Evolutionary conservation across 2,329 filamentous ascomycete species (phyloP), one percentile per base, ranked within the genome.

Genomic region (Plenodomus tracheiphilus): DNA sequence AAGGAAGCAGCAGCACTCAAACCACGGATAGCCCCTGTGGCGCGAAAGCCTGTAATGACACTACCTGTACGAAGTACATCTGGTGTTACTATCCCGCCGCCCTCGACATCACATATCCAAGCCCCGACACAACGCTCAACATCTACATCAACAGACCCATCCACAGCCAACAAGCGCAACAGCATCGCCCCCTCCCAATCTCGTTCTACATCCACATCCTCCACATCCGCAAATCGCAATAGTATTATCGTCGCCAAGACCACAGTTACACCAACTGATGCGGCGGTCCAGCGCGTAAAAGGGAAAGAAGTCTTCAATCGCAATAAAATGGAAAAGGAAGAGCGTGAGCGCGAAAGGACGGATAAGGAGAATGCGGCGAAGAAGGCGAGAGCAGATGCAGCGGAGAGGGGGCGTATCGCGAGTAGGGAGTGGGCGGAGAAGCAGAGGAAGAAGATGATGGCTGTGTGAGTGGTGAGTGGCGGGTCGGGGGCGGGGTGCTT

Each of bases 371-470:
- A 79, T 15, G 76, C 76, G 2, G 74, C 76, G 0, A 76, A 74
- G 62, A 71, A 69, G 52, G 77, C 77, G 18, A 64, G 77, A 25
- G 73, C 70, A 1, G 74, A 74, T 22, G 77, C 77, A 6, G 74
- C 77, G 0, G 77, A 79, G 62, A 56, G 76, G 4, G 72, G 76
- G 0, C 59, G 77, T 15, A 68, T 70, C 35, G 66, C 72, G 32
- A 76, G 73, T 57, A 56, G 77, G 10, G 76, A 79, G 60, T 80
- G 77, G 77, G 77, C 77, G 4, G 76, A 77, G 65, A 76, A 73
- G 68, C 74, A 76, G 67, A 73, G 65, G 67, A 71, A 69, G 67
- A 73, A 67, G 61, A 55, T 58, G 55, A 51, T 64, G 60, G 61
- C 39, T 21, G 54, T 38, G n/a, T 47, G 36, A 46, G 16, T 11